Evolutionary conservation across 495 filamentous ascomycete species (phyloP).

Genomic region (Xylaria flabelliformis): DNA sequence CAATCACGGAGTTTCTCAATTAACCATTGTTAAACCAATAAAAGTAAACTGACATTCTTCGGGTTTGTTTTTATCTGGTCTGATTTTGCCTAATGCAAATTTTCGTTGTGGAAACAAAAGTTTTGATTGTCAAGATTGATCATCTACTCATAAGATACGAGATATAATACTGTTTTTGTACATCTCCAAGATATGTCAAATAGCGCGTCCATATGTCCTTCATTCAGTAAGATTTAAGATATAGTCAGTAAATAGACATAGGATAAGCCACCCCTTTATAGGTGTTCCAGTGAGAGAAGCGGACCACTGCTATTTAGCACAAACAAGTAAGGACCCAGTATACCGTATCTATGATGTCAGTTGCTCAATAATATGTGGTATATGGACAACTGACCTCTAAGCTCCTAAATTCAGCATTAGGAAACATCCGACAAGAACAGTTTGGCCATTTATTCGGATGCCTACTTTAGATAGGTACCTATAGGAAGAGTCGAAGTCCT

Average conservation of each 20-base stretch:
- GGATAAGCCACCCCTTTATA: background rate
- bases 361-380: background rate
- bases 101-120: background rate
- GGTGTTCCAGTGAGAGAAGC: background rate
- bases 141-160: background rate
- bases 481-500: background rate
- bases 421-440: background rate
- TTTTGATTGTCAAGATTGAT: background rate
- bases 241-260: background rate
- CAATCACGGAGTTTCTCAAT: background rate
- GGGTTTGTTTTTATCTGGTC: background rate
- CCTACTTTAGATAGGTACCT: background rate
- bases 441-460: background rate
- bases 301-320: background rate
- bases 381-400: background rate
- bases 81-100: background rate
- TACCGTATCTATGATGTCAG: conserved; percentile 20
- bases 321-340: background rate
- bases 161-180: background rate
- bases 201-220: background rate
- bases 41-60: background rate
- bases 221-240: background rate
- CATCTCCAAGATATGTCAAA: background rate
- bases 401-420: background rate
- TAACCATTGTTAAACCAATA: background rate